These are phyloP conservation scores for Aureobasidium sp. DNA, from an alignment of 2,329 filamentous ascomycete species.

Conservation along the genomic window DNA sequence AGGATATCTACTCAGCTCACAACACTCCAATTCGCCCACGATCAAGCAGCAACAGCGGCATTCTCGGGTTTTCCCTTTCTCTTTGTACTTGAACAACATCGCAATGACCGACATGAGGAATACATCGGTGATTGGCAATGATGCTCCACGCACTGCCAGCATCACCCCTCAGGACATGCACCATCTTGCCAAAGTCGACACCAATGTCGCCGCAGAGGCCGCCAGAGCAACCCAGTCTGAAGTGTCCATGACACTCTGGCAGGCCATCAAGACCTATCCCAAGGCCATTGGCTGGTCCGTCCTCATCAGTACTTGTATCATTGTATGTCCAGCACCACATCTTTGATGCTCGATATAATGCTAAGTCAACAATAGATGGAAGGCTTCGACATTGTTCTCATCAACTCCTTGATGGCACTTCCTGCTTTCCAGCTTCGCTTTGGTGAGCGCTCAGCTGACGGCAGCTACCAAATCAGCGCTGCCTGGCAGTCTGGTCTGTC, in stretches of 20 bases:
- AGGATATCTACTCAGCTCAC: not conserved
- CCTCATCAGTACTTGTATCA: slow-evolving; percentile 29
- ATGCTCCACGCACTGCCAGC: slow-evolving; percentile 6
- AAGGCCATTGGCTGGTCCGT: slow-evolving; percentile 33
- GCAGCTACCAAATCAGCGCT: slow-evolving; percentile 42
- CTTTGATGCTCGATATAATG: not conserved
- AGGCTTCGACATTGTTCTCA: slow-evolving; percentile 32
- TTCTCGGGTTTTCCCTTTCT: not conserved
- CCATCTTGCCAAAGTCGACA: slow-evolving; percentile 25
- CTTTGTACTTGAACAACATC: not conserved
- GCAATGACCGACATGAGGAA: not conserved
- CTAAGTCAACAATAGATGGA: slow-evolving; percentile 26
- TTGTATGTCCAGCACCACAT: slow-evolving; percentile 16
- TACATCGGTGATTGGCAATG: not conserved
- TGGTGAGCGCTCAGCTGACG: slow-evolving; percentile 32
- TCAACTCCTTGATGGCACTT: slow-evolving; percentile 28
- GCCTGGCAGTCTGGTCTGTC: slow-evolving; percentile 51
- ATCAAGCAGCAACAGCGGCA: not conserved
- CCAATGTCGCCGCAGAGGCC: slow-evolving; percentile 23
- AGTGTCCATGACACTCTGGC: slow-evolving; percentile 27
- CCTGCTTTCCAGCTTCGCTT: slow-evolving; percentile 29
- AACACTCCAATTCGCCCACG: not conserved
- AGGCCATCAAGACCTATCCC: slow-evolving; percentile 26
- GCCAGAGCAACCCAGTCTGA: slow-evolving; percentile 25
- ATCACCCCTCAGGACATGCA: slow-evolving; percentile 15